Percentiles rank a stretch among this genome's conserved stretches.
phyloP scores from a whole-genome alignment of 1,284 basidiomycete species.

The Neotropicomus parvogracilis region DNA sequence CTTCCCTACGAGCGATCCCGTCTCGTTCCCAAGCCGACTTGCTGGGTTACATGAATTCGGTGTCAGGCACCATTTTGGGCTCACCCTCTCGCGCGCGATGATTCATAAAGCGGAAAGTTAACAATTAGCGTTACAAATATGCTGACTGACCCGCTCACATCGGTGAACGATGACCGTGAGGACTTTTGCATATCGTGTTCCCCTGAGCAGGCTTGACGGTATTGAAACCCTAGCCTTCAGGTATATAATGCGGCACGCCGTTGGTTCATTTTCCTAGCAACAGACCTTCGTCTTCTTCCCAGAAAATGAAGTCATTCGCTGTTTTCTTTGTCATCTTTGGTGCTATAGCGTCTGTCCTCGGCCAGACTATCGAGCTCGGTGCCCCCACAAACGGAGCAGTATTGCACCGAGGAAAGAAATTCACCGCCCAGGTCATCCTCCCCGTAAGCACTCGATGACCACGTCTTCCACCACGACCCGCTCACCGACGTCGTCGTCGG shows the following conservation, averaged over 20 bases:
- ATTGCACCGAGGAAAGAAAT: constrained; percentile 13
- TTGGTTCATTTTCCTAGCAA: too few relatives aligned
- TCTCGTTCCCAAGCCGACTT: too few relatives aligned
- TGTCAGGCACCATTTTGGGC: too few relatives aligned
- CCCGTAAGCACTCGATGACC: constrained; percentile 22
- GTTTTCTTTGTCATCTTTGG: constrained; percentile 8
- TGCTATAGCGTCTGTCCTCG: constrained; percentile 12
- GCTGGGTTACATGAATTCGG: too few relatives aligned
- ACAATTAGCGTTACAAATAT: too few relatives aligned
- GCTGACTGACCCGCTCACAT: not conserved
- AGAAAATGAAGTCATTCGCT: constrained; percentile 19
- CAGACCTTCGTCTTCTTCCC: not conserved
- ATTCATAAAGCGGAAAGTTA: too few relatives aligned
- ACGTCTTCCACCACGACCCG: not conserved
- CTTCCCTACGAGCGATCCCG: too few relatives aligned
- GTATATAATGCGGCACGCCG: constrained; percentile 1
- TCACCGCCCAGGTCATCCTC: constrained; percentile 19
- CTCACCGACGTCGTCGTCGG: not conserved
- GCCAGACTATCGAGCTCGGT: constrained; percentile 31
- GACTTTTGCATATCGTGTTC: not conserved
- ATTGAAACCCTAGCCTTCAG: too few relatives aligned
- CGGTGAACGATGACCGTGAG: not conserved
- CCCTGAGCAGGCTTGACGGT: too few relatives aligned
- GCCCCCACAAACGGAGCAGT: constrained; percentile 19
- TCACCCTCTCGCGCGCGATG: too few relatives aligned